These are phyloP conservation scores for Zoysia pacifica DNA, from an alignment of 176 grass and related monocot genomes.

Conservation along the genomic window DNA sequence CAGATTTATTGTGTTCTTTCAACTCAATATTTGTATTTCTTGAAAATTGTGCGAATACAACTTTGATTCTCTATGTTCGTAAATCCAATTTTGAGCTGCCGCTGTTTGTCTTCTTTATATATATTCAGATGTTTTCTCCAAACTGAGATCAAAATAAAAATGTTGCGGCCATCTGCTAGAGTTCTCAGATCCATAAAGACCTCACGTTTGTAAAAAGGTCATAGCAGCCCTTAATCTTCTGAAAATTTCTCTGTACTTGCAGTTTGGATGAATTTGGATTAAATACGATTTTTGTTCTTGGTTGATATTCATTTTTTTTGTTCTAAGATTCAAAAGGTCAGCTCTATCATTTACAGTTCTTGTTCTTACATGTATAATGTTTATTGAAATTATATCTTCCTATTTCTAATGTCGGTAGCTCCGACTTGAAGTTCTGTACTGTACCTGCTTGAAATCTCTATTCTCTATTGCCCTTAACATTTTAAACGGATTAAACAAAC, in stretches of 20 bases:
- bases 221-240: too few relatives aligned
- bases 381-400: not conserved
- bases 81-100: too few relatives aligned
- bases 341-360: not conserved
- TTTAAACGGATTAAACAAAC: not conserved
- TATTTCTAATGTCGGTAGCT: not conserved
- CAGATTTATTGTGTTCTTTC: conserved; percentile 15
- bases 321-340: conserved; percentile 12
- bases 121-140: too few relatives aligned
- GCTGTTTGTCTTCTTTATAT: too few relatives aligned
- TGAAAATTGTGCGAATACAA: not conserved
- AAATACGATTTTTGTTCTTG: not conserved
- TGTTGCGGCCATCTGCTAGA: too few relatives aligned
- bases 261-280: not conserved
- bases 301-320: conserved; percentile 17
- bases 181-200: too few relatives aligned
- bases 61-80: too few relatives aligned
- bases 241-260: not conserved
- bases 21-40: conserved; percentile 4
- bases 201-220: too few relatives aligned
- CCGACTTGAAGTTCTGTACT: not conserved
- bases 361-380: conserved; percentile 1
- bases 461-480: conserved; percentile 10
- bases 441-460: not conserved
- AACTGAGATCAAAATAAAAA: too few relatives aligned